Percentiles rank a stretch among this genome's conserved stretches.
phyloP scores from a whole-genome alignment of 164 flowering plant genomes.

The Euptelea pleiosperma region DNA sequence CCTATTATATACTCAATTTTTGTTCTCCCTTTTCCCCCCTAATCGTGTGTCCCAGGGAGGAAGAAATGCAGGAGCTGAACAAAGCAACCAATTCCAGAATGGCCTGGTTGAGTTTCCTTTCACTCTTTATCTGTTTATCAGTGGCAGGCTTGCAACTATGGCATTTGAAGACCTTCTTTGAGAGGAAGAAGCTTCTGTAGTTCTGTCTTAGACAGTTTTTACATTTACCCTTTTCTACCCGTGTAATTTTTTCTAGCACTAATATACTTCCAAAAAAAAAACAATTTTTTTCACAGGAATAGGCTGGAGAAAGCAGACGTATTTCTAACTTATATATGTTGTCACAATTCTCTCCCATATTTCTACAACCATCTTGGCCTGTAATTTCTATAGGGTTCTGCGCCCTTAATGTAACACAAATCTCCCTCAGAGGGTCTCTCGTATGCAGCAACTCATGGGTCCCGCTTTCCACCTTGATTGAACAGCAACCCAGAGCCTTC shows the following conservation, averaged over 20 bases:
- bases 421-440: constrained; percentile 20
- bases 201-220: background rate
- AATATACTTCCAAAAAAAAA: background rate
- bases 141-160: constrained; percentile 80
- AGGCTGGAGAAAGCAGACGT: constrained; percentile 1
- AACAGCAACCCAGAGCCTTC: constrained; percentile 43
- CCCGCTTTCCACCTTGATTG: constrained; percentile 29
- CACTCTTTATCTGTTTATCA: constrained; percentile 57
- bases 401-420: constrained; percentile 19
- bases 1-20: too few species aligned
- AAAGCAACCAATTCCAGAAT: constrained; percentile 60
- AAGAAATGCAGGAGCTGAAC: constrained; percentile 76
- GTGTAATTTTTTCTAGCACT: background rate
- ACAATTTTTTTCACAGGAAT: background rate
- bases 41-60: constrained; percentile 58
- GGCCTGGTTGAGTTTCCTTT: constrained; percentile 52
- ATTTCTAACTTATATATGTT: background rate
- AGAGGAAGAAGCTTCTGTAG: constrained; percentile 83
- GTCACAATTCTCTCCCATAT: background rate
- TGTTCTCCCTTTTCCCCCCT: constrained; percentile 4
- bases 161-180: constrained; percentile 83
- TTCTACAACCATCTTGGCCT: background rate
- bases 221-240: too few species aligned
- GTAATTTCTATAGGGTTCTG: background rate
- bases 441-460: constrained; percentile 33